phyloP scores from a whole-genome alignment of 129 eudicot genomes.

The Gnaphalium uliginosum region DNA sequence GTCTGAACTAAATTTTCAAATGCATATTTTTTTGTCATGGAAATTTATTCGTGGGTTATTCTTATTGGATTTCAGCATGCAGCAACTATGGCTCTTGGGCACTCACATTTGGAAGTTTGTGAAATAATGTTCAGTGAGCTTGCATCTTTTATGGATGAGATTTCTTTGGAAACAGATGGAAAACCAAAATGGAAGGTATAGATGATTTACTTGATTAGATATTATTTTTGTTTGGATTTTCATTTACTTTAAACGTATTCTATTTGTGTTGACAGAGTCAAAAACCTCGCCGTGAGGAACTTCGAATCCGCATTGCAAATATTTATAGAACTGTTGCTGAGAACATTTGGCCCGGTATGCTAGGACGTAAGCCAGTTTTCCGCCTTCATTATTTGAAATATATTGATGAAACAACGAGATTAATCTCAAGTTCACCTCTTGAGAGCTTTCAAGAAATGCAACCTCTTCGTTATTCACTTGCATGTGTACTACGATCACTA shows the following conservation, averaged over 20 bases:
- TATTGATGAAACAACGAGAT: slow-evolving; percentile 89
- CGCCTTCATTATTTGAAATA: slow-evolving; percentile 90
- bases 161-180: slow-evolving; percentile 87
- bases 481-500: slow-evolving; percentile 80
- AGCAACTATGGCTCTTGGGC: slow-evolving; percentile 99
- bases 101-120: slow-evolving; percentile 92
- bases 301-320: slow-evolving; percentile 91
- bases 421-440: slow-evolving; percentile 54
- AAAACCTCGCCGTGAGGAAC: slow-evolving; percentile 98
- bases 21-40: neutral
- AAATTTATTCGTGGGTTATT: neutral
- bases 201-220: slow-evolving; percentile 1
- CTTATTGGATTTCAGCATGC: slow-evolving; percentile 63
- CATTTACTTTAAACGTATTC: neutral
- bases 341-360: slow-evolving; percentile 98
- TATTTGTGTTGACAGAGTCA: slow-evolving; percentile 60
- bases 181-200: slow-evolving; percentile 99
- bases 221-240: neutral
- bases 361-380: slow-evolving; percentile 90
- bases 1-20: neutral
- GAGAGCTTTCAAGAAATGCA: slow-evolving; percentile 91
- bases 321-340: slow-evolving; percentile 91
- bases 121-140: slow-evolving; percentile 96
- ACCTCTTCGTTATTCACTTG: slow-evolving; percentile 95
- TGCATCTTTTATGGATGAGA: slow-evolving; percentile 85